Conservation (phyloP, 306 rosid species). For the Vigna hirtella region DNA sequence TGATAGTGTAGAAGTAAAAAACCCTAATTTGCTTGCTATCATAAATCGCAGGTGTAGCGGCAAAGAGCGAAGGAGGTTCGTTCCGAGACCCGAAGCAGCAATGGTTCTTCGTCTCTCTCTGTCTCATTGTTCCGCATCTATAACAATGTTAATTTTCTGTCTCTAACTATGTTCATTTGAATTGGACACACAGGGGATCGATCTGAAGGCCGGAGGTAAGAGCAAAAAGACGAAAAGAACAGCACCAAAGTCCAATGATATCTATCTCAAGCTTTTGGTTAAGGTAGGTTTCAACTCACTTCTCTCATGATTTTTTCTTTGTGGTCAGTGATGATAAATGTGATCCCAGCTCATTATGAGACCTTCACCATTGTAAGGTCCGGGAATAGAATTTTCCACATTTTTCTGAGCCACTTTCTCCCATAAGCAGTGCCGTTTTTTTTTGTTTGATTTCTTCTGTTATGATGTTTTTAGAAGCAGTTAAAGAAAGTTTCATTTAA, state of each 20-base stretch:
- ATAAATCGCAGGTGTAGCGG: slow-evolving; percentile 15
- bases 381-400: slow-evolving; percentile 50
- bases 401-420: slow-evolving; percentile 48
- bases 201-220: slow-evolving; percentile 92
- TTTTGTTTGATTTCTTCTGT: not conserved
- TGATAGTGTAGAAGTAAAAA: not conserved
- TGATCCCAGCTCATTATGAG: slow-evolving; percentile 64
- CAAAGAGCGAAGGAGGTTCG: not conserved
- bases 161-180: not conserved
- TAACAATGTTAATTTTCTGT: not conserved
- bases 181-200: slow-evolving; percentile 46
- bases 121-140: not conserved
- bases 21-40: slow-evolving; percentile 38
- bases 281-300: slow-evolving; percentile 37
- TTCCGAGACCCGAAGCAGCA: slow-evolving; percentile 34
- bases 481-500: not conserved
- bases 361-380: slow-evolving; percentile 43
- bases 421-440: not conserved
- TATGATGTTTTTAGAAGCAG: not conserved
- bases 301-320: not conserved
- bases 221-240: slow-evolving; percentile 83
- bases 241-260: slow-evolving; percentile 87
- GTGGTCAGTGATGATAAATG: slow-evolving; percentile 48
- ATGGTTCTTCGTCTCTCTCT: slow-evolving; percentile 43
- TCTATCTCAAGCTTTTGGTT: slow-evolving; percentile 71